Percentiles rank a stretch among this genome's conserved stretches.
Evolutionary conservation across 1,139 yeast species (phyloP).

Genomic region (Hansenula sp.): DNA sequence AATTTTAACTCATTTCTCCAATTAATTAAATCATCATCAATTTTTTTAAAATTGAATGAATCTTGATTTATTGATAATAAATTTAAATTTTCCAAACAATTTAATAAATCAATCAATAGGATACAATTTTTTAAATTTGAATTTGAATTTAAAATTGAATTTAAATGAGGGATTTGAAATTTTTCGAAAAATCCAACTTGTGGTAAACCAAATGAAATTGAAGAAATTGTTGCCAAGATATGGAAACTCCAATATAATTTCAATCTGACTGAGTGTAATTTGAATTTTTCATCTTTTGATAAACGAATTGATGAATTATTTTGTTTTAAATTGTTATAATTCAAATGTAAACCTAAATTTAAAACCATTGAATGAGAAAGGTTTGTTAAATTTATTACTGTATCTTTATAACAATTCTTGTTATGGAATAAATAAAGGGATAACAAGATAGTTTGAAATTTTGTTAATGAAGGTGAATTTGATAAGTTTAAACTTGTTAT

Average conservation of each 20-base stretch:
- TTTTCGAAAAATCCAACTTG: slow-evolving; percentile 19
- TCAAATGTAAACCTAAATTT: slow-evolving; percentile 20
- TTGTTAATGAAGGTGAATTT: slow-evolving; percentile 9
- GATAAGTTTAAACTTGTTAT: slow-evolving; percentile 16
- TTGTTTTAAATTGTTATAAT: slow-evolving; percentile 26
- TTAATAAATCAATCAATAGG: slow-evolving; percentile 16
- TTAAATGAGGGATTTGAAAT: slow-evolving; percentile 22
- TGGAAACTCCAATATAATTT: slow-evolving; percentile 61
- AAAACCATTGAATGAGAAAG: slow-evolving; percentile 21
- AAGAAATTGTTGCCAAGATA: slow-evolving; percentile 31
- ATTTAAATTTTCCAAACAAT: slow-evolving; percentile 12
- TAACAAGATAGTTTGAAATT: slow-evolving; percentile 19
- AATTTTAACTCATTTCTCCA: slow-evolving; percentile 9
- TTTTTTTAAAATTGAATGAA: not conserved
- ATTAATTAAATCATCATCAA: slow-evolving; percentile 8
- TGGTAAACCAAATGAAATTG: slow-evolving; percentile 21
- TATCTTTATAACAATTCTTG: slow-evolving; percentile 21
- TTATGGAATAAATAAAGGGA: slow-evolving; percentile 22
- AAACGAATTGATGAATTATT: slow-evolving; percentile 7
- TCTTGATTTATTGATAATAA: slow-evolving; percentile 11
- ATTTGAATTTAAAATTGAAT: slow-evolving; percentile 17
- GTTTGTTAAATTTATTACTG: slow-evolving; percentile 27
- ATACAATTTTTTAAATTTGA: slow-evolving; percentile 16
- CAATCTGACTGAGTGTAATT: slow-evolving; percentile 40
- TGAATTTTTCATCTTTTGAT: slow-evolving; percentile 30